Percentiles rank a stretch among this genome's conserved stretches.
Evolutionary conservation across 495 filamentous ascomycete genomes (phyloP).

Genomic region (Aspergillus bridgeri): DNA sequence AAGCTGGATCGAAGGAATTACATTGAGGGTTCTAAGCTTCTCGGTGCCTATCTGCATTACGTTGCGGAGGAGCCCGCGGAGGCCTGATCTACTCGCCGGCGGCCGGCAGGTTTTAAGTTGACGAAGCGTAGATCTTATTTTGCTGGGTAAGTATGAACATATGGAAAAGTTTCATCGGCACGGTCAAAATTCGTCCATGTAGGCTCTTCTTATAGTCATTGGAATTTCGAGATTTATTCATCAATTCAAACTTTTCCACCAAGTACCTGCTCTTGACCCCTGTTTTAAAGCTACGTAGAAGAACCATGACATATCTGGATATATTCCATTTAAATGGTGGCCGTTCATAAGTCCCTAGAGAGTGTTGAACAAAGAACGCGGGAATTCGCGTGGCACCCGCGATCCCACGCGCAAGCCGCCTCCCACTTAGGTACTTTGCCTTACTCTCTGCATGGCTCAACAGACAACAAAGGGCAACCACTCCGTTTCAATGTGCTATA

Average conservation of each 20-base stretch:
- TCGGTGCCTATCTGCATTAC: slow-evolving; percentile 95
- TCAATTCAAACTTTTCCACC: neutral
- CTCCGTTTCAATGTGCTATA: neutral
- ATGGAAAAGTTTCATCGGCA: neutral
- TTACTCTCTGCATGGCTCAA: neutral
- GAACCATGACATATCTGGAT: too few species aligned
- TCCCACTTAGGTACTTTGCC: neutral
- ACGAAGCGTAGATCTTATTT: neutral
- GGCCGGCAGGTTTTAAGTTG: neutral
- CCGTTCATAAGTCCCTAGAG: too few species aligned
- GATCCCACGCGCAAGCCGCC: neutral
- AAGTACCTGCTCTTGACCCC: neutral
- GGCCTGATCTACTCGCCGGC: slow-evolving; percentile 3
- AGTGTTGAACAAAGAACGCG: neutral
- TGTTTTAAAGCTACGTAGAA: too few species aligned
- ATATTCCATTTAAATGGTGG: too few species aligned
- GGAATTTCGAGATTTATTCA: neutral
- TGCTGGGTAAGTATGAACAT: neutral
- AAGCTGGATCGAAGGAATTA: slow-evolving; percentile 97
- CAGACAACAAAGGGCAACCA: neutral
- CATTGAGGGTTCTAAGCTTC: slow-evolving; percentile 94
- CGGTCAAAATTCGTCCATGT: neutral
- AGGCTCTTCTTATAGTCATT: too few species aligned
- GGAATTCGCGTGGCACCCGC: neutral
- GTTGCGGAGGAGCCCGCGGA: slow-evolving; percentile 80